A percentile compares a stretch with the other conserved stretches of the same genome.
Conservation (phyloP, 768 basidiomycete species). For the Tylopilus sp. region DNA sequence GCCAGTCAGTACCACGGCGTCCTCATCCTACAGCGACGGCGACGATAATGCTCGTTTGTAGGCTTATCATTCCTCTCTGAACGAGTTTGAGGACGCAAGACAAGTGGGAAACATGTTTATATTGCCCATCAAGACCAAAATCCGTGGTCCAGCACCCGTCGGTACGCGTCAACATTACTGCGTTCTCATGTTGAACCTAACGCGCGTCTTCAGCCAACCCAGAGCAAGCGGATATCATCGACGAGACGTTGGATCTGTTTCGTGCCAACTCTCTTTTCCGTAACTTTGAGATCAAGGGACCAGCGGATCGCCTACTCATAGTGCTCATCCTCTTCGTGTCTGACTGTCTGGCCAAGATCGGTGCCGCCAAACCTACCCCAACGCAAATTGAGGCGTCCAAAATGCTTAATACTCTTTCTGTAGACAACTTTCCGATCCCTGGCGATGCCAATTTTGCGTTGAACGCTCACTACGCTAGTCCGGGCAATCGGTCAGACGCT, state of each 20-base stretch:
- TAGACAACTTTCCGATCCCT: slow-evolving; percentile 91
- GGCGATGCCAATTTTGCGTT: slow-evolving; percentile 94
- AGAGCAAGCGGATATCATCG: slow-evolving; percentile 81
- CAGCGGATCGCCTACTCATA: slow-evolving; percentile 93
- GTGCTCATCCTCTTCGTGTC: slow-evolving; percentile 97
- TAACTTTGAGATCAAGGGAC: slow-evolving; percentile 99
- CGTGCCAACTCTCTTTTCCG: slow-evolving; percentile 98
- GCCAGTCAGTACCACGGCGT: slow-evolving; percentile 51
- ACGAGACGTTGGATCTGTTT: slow-evolving; percentile 95
- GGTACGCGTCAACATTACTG: slow-evolving; percentile 40
- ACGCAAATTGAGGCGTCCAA: slow-evolving; percentile 86
- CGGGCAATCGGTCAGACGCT: slow-evolving; percentile 70
- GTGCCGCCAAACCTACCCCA: slow-evolving; percentile 61
- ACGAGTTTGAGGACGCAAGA: slow-evolving; percentile 76
- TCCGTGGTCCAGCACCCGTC: slow-evolving; percentile 88
- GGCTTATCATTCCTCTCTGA: slow-evolving; percentile 97
- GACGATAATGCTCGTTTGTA: slow-evolving; percentile 29
- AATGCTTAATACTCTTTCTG: slow-evolving; percentile 83
- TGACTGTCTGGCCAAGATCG: slow-evolving; percentile 92
- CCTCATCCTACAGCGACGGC: not conserved
- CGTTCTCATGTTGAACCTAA: slow-evolving; percentile 9
- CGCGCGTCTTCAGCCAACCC: slow-evolving; percentile 59
- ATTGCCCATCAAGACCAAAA: slow-evolving; percentile 86
- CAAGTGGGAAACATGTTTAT: slow-evolving; percentile 88
- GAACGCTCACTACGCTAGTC: slow-evolving; percentile 87